These are phyloP conservation scores for Phoenix roebelenii DNA, from an alignment of 176 grass and related monocot species.

Conservation along the genomic window DNA sequence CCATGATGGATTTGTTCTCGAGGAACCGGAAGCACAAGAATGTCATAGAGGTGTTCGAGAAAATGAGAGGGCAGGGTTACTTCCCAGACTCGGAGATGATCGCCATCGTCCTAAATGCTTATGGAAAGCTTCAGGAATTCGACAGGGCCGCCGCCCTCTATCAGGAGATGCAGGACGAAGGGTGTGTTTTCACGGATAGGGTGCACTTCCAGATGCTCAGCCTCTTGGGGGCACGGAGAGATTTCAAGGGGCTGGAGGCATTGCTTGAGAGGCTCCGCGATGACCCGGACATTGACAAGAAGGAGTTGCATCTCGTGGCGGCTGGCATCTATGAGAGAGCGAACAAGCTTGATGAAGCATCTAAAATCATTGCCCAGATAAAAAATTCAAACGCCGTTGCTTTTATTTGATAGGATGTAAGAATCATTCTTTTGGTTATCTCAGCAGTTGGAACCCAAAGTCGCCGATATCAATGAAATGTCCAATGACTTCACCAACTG, in stretches of 20 bases:
- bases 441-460: too few relatives aligned
- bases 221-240: slow-evolving; percentile 60
- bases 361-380: slow-evolving; percentile 50
- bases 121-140: slow-evolving; percentile 73
- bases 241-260: slow-evolving; percentile 52
- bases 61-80: slow-evolving; percentile 48
- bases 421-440: too few relatives aligned
- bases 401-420: too few relatives aligned
- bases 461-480: too few relatives aligned
- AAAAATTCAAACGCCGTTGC: slow-evolving; percentile 25
- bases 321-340: slow-evolving; percentile 67
- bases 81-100: slow-evolving; percentile 81
- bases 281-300: slow-evolving; percentile 75
- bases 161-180: slow-evolving; percentile 53
- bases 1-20: slow-evolving; percentile 61
- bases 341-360: slow-evolving; percentile 54
- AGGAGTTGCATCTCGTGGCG: slow-evolving; percentile 64
- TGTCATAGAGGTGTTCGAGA: slow-evolving; percentile 71
- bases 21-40: slow-evolving; percentile 58
- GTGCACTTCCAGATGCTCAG: slow-evolving; percentile 98
- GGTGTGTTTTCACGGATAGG: slow-evolving; percentile 69
- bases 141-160: slow-evolving; percentile 48
- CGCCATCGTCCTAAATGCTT: slow-evolving; percentile 69
- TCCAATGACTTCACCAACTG: too few relatives aligned
- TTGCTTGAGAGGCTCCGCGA: slow-evolving; percentile 44